Evolutionary conservation across 1,284 basidiomycete genomes (phyloP), one percentile per base, ranked within the genome.

Genomic region (Ceratobasidium sp.): DNA sequence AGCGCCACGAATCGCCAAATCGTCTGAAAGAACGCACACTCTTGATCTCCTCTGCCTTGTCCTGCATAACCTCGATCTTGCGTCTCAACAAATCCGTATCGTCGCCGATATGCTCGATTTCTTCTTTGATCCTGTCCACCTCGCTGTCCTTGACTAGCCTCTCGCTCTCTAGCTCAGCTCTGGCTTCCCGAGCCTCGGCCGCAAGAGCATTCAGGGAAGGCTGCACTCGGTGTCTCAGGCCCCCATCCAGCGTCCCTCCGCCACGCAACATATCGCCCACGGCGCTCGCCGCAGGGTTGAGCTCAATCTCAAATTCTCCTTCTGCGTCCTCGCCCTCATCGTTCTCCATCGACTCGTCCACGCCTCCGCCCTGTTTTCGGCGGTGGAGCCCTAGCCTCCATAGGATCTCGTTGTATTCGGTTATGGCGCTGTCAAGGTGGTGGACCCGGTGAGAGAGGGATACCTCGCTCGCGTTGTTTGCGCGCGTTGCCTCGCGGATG

Each of bases 381-480:
- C 58, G 54, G 36, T 64, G 40, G 21, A 75, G 28, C 18, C 72
- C 74, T 18, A 71, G 70, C 56, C 74, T 73, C 53, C 67, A 74
- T 14, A 74, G 30, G 8, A 74, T 49, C 7, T 63, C 64, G 28
- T 61, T 74, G 46, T 75, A 75, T 59, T 59, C 60, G 36, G 66
- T 67, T 12, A 74, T 42, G 18, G 64, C 58, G 16, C 58, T 53
- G 16, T 75, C 75, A 18, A 74, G 64, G 12, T 46, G 49, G 49
- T 75, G 72, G 18, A 67, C 58, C 5, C 73, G 73, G 28, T 71
- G 56, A 12, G 70, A 67, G 25, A 73, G 48, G 6, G 61, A 58
- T 4, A 75, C 73, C 54, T 75, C 75, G 66, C 62, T 49, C 23
- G 72, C 51, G 51, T 72, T 61, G 28, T 63, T 64, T 14, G 72